Evolutionary conservation across 768 basidiomycete genomes (phyloP), one percentile per base, ranked within the genome.

Genomic region (Leccinum boreale): DNA sequence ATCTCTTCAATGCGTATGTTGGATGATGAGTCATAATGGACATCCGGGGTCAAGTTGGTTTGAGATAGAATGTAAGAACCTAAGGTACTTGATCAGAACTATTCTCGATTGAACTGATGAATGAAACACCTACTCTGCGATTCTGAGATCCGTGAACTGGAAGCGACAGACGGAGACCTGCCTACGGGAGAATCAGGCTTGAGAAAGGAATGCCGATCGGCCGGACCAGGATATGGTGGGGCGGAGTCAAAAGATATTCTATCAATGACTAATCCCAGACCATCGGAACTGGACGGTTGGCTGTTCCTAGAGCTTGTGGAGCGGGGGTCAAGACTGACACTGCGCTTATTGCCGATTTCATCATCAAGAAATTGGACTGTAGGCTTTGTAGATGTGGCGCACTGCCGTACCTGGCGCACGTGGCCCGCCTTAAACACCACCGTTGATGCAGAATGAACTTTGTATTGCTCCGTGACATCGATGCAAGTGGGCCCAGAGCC

Each of bases 381-480:
- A 31, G 70, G 61, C 24, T 53, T 58, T 10, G 61, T 58, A 46
- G 65, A 66, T 10, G 52, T 35, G 26, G 60, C 56, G 21, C 63
- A 58, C 19, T 48, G 52, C 11, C 26, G 54, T 56, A 23, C 36
- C 53, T 78, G 76, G 6, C 72, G 60, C 17, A 72, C 62, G 4
- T 75, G 73, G 1, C 79, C 77, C 0, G 90, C 89, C 51, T 80
- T 79, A 71, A 94, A 97, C 70, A 90, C 87, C 5, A 85, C 81
- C 31, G 83, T 83, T 1, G 84, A 83, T 14, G 87, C 82, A 36
- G 85, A 85, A 65, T 91, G 86, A 29, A 94, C 77, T 31, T 78
- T 77, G 68, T 89, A 87, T 57, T 90, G 86, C 70, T 98, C 95
- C 11, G 79, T 82, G 15, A 92, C 79, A 48, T 96, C 90, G 57